Conservation (phyloP, 257 asterid genomes). For the Nicotiana knightiana region DNA sequence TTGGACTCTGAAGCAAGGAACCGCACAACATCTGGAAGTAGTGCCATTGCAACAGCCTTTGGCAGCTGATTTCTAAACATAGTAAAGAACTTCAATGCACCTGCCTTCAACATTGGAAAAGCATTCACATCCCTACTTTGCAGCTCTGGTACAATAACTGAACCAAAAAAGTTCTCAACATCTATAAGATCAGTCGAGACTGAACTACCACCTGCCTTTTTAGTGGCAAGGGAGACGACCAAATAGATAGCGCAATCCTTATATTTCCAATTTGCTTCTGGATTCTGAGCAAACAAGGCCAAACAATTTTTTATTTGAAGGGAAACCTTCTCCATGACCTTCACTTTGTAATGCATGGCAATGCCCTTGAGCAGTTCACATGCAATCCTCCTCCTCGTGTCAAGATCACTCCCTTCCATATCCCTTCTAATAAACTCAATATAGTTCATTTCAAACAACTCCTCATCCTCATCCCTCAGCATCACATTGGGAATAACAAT, state of each 20-base stretch:
- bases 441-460: constrained; percentile 84
- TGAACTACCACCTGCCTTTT: constrained; percentile 68
- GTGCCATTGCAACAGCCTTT: constrained; percentile 53
- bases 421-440: constrained; percentile 91
- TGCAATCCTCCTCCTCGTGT: constrained; percentile 93
- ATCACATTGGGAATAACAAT: constrained; percentile 92
- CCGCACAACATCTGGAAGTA: constrained; percentile 80
- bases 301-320: constrained; percentile 63
- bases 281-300: constrained; percentile 62
- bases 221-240: constrained; percentile 85
- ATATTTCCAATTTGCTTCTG: constrained; percentile 80
- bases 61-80: constrained; percentile 80
- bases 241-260: constrained; percentile 90
- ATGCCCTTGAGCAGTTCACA: constrained; percentile 98
- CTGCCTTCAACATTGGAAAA: constrained; percentile 86
- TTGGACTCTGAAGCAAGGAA: constrained; percentile 65
- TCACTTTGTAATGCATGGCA: constrained; percentile 66
- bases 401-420: constrained; percentile 96
- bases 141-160: constrained; percentile 88
- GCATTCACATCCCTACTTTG: constrained; percentile 66
- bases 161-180: constrained; percentile 68
- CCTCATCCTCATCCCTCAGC: constrained; percentile 96
- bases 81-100: constrained; percentile 85
- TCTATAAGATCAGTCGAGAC: constrained; percentile 87
- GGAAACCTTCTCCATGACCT: constrained; percentile 66